Evolutionary conservation across 2,329 filamentous ascomycete species (phyloP), one percentile per base, ranked within the genome.

Genomic region (Fusarium staphyleae): DNA sequence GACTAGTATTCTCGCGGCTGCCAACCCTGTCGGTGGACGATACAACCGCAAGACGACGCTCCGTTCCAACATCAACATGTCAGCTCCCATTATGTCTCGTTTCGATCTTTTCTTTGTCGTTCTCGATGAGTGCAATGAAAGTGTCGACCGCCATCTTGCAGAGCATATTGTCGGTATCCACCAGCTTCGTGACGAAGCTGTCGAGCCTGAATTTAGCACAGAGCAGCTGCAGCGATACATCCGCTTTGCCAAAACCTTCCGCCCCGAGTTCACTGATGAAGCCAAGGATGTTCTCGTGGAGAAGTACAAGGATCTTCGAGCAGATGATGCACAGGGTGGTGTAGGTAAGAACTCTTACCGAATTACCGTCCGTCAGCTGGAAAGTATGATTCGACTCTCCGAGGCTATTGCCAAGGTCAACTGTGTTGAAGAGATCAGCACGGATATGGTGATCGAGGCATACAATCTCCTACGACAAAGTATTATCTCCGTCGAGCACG

Each of bases 41-140:
- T 96, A 99, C 77, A 96, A 99, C 77, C 90, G 93, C 68, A 99
- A 98, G 79, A 88, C 90, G 0, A 96, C 95, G 0, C 83, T 99
- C 6, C 86, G 95, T 44, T 87, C 91, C 59, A 99, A 99, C 74
- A 93, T 99, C 76, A 98, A 98, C 78, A 97, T 99, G 90, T 93
- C 89, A 19, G 95, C 95, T 2, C 95, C 95, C 52, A 99, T 99
- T 78, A 99, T 99, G 95, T 96, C 91, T 46, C 90, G 95, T 80
- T 99, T 99, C 75, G 95, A 99, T 78, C 81, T 99, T 9, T 99
- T 99, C 82, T 99, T 99, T 70, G 92, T 99, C 46, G 89, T 99
- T 19, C 84, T 98, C 1, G 95, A 99, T 71, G 95, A 99, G 69
- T 98, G 93, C 72, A 96, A 97, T 70, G 93, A 98, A 76, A 78